A percentile compares a stretch with the other conserved stretches of the same genome.
These are phyloP conservation scores for Trifolium fragiferum DNA, from an alignment of 306 rosid species.

Conservation along the genomic window DNA sequence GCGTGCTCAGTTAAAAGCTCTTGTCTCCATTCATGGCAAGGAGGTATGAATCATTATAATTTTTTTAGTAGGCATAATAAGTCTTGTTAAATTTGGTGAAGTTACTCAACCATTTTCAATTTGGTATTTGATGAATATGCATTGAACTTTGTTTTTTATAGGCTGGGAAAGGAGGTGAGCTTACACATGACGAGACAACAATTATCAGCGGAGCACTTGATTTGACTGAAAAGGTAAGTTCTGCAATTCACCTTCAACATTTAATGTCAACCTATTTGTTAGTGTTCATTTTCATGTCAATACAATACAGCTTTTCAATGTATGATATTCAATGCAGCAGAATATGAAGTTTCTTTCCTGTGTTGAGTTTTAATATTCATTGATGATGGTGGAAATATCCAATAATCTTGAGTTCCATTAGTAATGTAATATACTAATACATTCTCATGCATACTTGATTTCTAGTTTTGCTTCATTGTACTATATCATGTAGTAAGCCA, in stretches of 20 bases:
- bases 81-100: constrained; percentile 34
- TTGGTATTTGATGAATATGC: constrained; percentile 1
- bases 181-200: constrained; percentile 95
- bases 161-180: constrained; percentile 99
- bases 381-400: constrained; percentile 23
- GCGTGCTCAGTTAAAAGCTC: constrained; percentile 97
- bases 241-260: constrained; percentile 22
- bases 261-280: constrained; percentile 27
- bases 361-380: constrained; percentile 32
- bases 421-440: background rate
- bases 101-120: background rate
- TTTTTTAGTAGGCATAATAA: constrained; percentile 4
- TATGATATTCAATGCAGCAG: constrained; percentile 34
- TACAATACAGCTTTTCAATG: constrained; percentile 27
- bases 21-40: constrained; percentile 87
- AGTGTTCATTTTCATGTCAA: constrained; percentile 24
- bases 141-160: constrained; percentile 43
- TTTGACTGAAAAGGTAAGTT: constrained; percentile 88
- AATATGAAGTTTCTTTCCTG: constrained; percentile 30
- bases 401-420: constrained; percentile 20
- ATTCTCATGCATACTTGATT: constrained; percentile 18
- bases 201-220: constrained; percentile 98
- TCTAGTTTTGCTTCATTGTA: constrained; percentile 36
- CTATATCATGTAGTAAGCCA: constrained; percentile 4
- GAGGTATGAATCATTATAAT: constrained; percentile 58